Evolutionary conservation across 2,329 filamentous ascomycete species (phyloP), one percentile per base, ranked within the genome.

Genomic region (Colletotrichum destructivum): DNA sequence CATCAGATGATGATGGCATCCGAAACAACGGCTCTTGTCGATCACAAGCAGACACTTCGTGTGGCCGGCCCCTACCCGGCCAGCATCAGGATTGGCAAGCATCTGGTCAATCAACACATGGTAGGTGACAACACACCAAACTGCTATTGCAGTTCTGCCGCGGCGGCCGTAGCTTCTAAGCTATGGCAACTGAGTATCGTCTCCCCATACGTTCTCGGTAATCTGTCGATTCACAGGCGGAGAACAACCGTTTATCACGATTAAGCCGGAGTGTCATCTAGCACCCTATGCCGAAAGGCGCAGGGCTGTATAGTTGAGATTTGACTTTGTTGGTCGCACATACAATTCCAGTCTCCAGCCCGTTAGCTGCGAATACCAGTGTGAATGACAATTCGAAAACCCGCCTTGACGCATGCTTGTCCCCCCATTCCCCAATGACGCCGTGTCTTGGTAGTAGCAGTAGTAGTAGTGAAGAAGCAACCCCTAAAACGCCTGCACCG

Each of bases 211-310:
- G 87, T 86, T 89, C 89, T 94, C 93, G 93, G 94, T 96, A 93
- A 87, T 88, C 88, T 88, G 91, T 93, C 90, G 88, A 84, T 83
- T 75, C 75, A 82, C 82, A 89, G 94, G 94, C 95, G 92, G 87
- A 97, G 89, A 97, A 83, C 81, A 89, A 89, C 82, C n/a, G 73
- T 75, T 78, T 93, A 94, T 94, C 93, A 92, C 94, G 92, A 97
- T 96, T 98, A 98, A 98, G 95, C 95, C 95, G 95, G 95, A 97
- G 95, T 94, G 90, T 90, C 91, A 92, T 91, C 91, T 95, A 92
- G 89, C 94, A 91, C 88, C 90, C 88, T 87, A 86, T 84, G 84
- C 89, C 86, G 93, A 97, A 85, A 97, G 93, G 90, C 87, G 82
- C 82, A 84, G 86, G 91, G 90, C 60, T 93, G 94, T 92, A 91